These are phyloP conservation scores for Pichia sp. DNA, from an alignment of 1,139 yeast genomes.

Conservation along the genomic window DNA sequence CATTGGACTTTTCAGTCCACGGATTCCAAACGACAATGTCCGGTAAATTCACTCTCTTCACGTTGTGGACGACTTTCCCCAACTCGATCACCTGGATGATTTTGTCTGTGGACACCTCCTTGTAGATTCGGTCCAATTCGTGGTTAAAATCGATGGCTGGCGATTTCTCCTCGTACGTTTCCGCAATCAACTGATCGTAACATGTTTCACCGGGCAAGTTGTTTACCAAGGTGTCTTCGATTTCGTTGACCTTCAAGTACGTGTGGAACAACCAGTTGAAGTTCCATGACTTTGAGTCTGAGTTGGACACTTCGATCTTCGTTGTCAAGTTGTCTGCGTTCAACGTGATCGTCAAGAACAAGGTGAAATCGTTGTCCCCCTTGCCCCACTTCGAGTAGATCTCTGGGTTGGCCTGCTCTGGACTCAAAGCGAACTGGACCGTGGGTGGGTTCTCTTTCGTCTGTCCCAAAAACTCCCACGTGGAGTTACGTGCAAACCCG, in stretches of 20 bases:
- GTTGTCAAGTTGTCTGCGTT: constrained; percentile 56
- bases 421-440: constrained; percentile 85
- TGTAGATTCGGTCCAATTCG: constrained; percentile 83
- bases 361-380: constrained; percentile 68
- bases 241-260: constrained; percentile 71
- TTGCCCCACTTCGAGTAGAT: constrained; percentile 54
- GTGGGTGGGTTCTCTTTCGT: constrained; percentile 57
- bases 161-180: constrained; percentile 62
- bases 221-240: constrained; percentile 70
- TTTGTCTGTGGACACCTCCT: constrained; percentile 52
- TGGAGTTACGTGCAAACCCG: constrained; percentile 86
- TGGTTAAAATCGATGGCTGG: constrained; percentile 70
- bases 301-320: constrained; percentile 68
- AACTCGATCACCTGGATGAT: constrained; percentile 60
- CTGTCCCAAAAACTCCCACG: constrained; percentile 93
- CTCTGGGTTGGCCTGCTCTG: constrained; percentile 65
- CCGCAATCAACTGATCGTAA: constrained; percentile 67
- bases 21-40: constrained; percentile 99
- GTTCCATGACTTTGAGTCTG: constrained; percentile 60
- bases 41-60: constrained; percentile 63
- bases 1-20: constrained; percentile 75
- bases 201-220: constrained; percentile 71
- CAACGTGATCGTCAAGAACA: constrained; percentile 65
- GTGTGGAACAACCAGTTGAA: constrained; percentile 96
- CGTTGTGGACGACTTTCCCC: constrained; percentile 65